Conservation (phyloP, 1,139 yeast species). For the Pneumocystis sp. region DNA sequence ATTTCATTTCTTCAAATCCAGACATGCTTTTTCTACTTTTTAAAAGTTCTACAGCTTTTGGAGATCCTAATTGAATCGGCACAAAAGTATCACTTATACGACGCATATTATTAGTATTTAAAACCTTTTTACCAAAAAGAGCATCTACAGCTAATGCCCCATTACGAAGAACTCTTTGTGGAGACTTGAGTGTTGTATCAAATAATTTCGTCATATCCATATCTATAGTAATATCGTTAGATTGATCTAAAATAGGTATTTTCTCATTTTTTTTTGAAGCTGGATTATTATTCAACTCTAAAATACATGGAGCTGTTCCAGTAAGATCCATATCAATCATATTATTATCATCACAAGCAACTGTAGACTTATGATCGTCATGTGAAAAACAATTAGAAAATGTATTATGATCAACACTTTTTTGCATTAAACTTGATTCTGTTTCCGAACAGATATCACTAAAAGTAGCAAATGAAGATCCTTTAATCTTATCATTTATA, state of each 20-base stretch:
- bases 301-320: not conserved
- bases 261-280: not conserved
- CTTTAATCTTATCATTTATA: not conserved
- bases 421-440: not conserved
- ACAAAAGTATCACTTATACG: not conserved
- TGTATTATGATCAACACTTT: not conserved
- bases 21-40: not conserved
- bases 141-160: slow-evolving; percentile 3
- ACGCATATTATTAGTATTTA: not conserved
- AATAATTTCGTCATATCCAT: slow-evolving; percentile 18
- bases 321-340: slow-evolving; percentile 3
- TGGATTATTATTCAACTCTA: not conserved
- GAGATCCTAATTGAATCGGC: slow-evolving; percentile 1
- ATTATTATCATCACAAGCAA: slow-evolving; percentile 12
- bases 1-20: not conserved
- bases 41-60: slow-evolving; percentile 2
- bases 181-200: slow-evolving; percentile 9
- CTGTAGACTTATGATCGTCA: not conserved
- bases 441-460: not conserved
- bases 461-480: not conserved
- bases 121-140: not conserved
- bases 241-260: not conserved
- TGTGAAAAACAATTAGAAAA: not conserved
- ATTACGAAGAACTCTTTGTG: not conserved
- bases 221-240: slow-evolving; percentile 9